phyloP scores from a whole-genome alignment of 495 filamentous ascomycete genomes.

The Tricharina praecox region DNA sequence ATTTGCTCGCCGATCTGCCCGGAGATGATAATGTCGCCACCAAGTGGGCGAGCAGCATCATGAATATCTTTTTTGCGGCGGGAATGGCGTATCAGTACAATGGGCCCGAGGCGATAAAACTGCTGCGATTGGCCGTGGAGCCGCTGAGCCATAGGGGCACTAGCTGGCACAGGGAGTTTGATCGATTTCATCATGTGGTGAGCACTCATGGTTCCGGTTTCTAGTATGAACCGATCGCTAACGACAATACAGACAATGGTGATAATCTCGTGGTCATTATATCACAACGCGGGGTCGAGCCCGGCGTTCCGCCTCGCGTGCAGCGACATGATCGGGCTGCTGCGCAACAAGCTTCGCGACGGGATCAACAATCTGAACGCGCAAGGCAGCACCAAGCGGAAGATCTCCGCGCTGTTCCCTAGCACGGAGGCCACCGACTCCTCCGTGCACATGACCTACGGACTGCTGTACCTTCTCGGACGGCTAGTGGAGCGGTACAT shows the following conservation, averaged over 20 bases:
- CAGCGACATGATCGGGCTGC: not conserved
- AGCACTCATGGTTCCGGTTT: not conserved
- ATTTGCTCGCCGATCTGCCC: not conserved
- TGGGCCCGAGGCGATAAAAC: not conserved
- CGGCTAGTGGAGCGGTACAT: conserved; percentile 5
- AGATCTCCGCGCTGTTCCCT: not conserved
- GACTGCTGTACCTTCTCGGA: conserved; percentile 1
- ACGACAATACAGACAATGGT: conserved; percentile 1
- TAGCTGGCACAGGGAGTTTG: conserved; percentile 1
- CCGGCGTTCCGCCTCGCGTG: not conserved
- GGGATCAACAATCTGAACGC: not conserved
- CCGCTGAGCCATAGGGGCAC: not conserved
- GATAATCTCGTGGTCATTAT: conserved; percentile 3
- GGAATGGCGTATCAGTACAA: conserved; percentile 5
- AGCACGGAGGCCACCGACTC: not conserved
- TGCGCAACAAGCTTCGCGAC: not conserved
- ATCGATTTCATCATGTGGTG: conserved; percentile 6
- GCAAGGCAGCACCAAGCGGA: not conserved
- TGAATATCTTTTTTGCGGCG: conserved; percentile 1
- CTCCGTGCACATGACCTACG: conserved; percentile 2
- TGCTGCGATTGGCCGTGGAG: not conserved
- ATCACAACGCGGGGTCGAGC: not conserved
- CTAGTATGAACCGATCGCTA: not conserved
- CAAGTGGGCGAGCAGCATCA: not conserved
- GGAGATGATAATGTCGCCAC: not conserved